A percentile compares a stretch with the other conserved stretches of the same genome.
Conservation (phyloP, 2,329 filamentous ascomycete species). For the Cryphonectria nitschkei region DNA sequence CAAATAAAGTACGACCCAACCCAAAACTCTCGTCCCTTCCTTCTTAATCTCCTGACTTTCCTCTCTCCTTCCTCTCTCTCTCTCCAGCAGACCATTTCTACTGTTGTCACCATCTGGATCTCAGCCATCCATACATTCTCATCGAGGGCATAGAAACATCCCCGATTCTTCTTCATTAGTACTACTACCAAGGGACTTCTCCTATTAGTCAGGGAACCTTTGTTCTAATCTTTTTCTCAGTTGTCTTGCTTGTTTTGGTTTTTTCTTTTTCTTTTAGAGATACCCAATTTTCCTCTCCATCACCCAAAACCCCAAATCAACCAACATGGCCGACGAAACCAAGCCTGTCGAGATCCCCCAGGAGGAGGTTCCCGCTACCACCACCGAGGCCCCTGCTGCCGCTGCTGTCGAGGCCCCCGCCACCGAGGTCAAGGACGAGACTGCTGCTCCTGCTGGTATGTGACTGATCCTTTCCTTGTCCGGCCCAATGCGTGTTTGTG, state of each 20-base stretch:
- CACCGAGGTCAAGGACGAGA: constrained; percentile 29
- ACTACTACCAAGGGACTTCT: neutral
- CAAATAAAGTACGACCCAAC: constrained; percentile 31
- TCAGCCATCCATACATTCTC: constrained; percentile 7
- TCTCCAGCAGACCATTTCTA: constrained; percentile 18
- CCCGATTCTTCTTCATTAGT: constrained; percentile 16
- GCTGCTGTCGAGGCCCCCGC: constrained; percentile 33
- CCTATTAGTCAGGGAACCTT: neutral
- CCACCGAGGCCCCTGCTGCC: constrained; percentile 33
- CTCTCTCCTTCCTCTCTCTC: neutral
- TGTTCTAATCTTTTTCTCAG: constrained; percentile 24
- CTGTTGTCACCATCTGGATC: constrained; percentile 22
- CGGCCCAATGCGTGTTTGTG: neutral
- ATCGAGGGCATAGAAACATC: constrained; percentile 9
- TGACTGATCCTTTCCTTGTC: constrained; percentile 2
- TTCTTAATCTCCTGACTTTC: constrained; percentile 22
- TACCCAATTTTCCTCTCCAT: constrained; percentile 46
- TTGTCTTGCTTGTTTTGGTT: constrained; percentile 33
- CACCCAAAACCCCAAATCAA: constrained; percentile 31
- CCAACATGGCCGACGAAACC: constrained; percentile 73
- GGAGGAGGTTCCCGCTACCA: constrained; percentile 50
- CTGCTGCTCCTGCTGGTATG: constrained; percentile 28
- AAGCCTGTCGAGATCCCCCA: constrained; percentile 67
- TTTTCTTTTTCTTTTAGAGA: constrained; percentile 46
- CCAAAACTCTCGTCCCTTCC: constrained; percentile 28